Conservation (phyloP, 352 stramenopile genomes). For the Pythium phragmitis region DNA sequence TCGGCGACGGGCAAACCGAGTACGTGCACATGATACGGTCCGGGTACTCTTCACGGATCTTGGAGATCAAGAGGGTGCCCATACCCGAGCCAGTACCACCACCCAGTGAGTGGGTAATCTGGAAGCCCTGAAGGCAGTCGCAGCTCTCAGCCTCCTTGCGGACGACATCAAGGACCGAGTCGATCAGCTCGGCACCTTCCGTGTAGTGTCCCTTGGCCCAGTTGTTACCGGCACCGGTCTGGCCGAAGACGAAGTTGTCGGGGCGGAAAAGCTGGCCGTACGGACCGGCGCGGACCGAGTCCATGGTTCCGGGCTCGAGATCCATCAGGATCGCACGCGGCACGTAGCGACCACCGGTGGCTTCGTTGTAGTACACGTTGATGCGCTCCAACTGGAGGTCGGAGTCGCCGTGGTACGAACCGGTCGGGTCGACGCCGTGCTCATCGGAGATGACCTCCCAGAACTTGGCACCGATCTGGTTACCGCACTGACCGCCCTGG, state of each 20-base stretch:
- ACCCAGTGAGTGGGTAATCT: constrained; percentile 99
- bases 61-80: constrained; percentile 98
- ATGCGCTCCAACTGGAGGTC: constrained; percentile 97
- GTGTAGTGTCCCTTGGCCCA: constrained; percentile 99
- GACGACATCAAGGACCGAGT: constrained; percentile 98
- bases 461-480: constrained; percentile 99
- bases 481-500: constrained; percentile 98
- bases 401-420: constrained; percentile 95
- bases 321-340: constrained; percentile 98
- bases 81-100: constrained; percentile 98
- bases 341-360: constrained; percentile 96
- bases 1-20: constrained; percentile 97
- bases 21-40: constrained; percentile 99
- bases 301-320: constrained; percentile 99
- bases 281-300: constrained; percentile 95
- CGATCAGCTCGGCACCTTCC: constrained; percentile 97
- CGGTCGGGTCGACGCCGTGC: constrained; percentile 93
- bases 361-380: constrained; percentile 99
- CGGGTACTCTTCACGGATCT: constrained; percentile 98
- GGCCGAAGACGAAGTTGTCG: constrained; percentile 99
- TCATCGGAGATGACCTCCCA: constrained; percentile 97
- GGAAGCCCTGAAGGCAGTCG: constrained; percentile 99
- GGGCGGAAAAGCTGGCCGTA: constrained; percentile 98
- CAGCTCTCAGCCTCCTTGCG: constrained; percentile 98
- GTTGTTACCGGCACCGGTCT: constrained; percentile 98